Conservation (phyloP, 768 basidiomycete species). For the Lyophyllum atratum region DNA sequence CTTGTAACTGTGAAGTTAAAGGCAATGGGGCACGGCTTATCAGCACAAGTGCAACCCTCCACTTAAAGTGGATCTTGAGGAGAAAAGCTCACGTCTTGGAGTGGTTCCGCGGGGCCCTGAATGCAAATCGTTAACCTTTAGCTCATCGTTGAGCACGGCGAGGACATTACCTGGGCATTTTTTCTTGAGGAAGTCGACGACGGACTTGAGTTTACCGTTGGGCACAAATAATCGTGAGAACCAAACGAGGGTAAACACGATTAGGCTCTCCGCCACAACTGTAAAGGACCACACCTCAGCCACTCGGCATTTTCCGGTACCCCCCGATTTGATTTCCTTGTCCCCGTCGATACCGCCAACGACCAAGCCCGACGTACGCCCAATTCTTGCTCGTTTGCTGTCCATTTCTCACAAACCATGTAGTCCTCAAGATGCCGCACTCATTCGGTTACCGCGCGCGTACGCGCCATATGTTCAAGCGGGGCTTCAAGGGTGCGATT, state of each 20-base stretch:
- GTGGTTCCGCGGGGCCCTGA: constrained; percentile 89
- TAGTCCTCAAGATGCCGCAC: constrained; percentile 94
- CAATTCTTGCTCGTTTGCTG: constrained; percentile 14
- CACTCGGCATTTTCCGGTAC: constrained; percentile 62
- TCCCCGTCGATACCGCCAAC: constrained; percentile 41
- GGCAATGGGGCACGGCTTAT: constrained; percentile 69
- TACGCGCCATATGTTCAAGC: constrained; percentile 99
- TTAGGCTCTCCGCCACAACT: constrained; percentile 51
- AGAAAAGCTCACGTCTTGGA: constrained; percentile 85
- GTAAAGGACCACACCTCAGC: constrained; percentile 59
- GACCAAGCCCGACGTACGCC: constrained; percentile 54
- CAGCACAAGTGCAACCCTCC: constrained; percentile 68
- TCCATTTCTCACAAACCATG: constrained; percentile 19
- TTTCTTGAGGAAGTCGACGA: constrained; percentile 56
- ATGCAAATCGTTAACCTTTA: constrained; percentile 33
- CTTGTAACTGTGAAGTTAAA: constrained; percentile 80
- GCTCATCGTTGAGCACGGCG: constrained; percentile 11
- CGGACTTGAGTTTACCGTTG: constrained; percentile 25
- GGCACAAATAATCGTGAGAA: constrained; percentile 22
- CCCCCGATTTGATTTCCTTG: constrained; percentile 28
- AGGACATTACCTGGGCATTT: constrained; percentile 81
- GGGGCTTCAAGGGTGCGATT: constrained; percentile 91
- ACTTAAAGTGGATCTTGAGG: constrained; percentile 69
- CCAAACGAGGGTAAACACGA: constrained; percentile 42
- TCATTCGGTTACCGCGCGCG: constrained; percentile 99